A percentile compares a stretch with the other conserved stretches of the same genome.
Conservation (phyloP, 139 green algal species). For the Closterium sp. region DNA sequence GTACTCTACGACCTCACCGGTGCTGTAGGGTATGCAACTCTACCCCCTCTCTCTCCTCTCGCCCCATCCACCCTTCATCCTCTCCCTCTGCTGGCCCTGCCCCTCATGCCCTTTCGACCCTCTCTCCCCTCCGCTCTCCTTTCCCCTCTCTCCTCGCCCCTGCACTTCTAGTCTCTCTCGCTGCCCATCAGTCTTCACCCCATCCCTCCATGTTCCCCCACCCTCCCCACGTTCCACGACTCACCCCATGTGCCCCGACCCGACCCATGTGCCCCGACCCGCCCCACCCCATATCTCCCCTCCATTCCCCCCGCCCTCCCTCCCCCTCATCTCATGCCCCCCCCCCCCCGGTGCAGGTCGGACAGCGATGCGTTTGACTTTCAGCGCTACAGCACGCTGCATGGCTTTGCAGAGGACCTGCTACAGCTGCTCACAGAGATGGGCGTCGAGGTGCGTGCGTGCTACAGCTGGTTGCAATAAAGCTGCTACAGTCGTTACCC, state of each 20-base stretch:
- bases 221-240: too few species aligned
- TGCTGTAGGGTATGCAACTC: background rate
- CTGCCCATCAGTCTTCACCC: too few species aligned
- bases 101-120: background rate
- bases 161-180: too few species aligned
- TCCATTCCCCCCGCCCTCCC: background rate
- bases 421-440: slow-evolving; percentile 33
- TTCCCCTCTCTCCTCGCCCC: background rate
- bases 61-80: background rate
- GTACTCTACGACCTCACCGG: slow-evolving; percentile 26
- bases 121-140: background rate
- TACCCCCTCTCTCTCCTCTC: background rate
- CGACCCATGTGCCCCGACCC: too few species aligned
- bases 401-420: slow-evolving; percentile 39
- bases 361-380: slow-evolving; percentile 27
- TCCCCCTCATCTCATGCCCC: background rate
- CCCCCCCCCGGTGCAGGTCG: background rate
- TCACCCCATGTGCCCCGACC: too few species aligned
- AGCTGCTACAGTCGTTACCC: too few species aligned
- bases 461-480: background rate
- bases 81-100: background rate
- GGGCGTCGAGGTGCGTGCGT: background rate
- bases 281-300: too few species aligned
- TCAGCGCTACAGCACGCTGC: slow-evolving; percentile 26
- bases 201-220: background rate